Evolutionary conservation across 495 filamentous ascomycete species (phyloP), one percentile per base, ranked within the genome.

Genomic region (Talaromyces stipitatus): DNA sequence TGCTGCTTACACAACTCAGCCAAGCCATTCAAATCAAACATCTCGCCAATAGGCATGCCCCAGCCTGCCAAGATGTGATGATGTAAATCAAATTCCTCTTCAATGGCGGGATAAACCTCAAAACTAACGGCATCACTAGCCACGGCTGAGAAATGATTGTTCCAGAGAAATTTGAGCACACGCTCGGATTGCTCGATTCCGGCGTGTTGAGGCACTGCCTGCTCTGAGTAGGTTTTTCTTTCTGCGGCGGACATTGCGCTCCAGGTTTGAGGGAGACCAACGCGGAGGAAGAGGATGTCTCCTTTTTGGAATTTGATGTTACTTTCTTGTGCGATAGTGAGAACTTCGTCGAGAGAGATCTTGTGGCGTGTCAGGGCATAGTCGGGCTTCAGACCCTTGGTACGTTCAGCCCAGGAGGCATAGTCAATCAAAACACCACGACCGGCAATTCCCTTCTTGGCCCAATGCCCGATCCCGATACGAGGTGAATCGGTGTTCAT

Each of bases 211-310:
- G 58, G 75, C 69, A 55, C 75, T 61, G 23, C 67, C 63, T 73
- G 66, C 58, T 69, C 38, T 61, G 78, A 63, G 65, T 75, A 67
- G 3, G 52, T 58, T 57, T 60, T 12, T 55, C 64, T 75, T 70
- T 72, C 61, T 29, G 60, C 75, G 56, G 58, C 74, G 28, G 58
- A 64, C 76, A 64, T 72, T 22, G 46, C 68, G 54, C 64, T 73
- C 82, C 67, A 81, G 63, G 54, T 71, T 50, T 48, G 65, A 12
- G 63, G 74, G 60, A 88, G 81, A 0, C 89, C 87, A 5, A 82
- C 82, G n/a, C 89, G 80, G n/a, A 92, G 67, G 64, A 91, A 82
- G 54, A 92, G 75, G 50, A 92, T 82, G 63, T 92, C 89, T 4
- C 82, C 83, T 24, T 65, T 64, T 45, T 75, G 68, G 55, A 85